A percentile compares a stretch with the other conserved stretches of the same genome.
These are phyloP conservation scores for Margaritispora aquatica DNA, from an alignment of 495 filamentous ascomycete genomes.

Conservation along the genomic window DNA sequence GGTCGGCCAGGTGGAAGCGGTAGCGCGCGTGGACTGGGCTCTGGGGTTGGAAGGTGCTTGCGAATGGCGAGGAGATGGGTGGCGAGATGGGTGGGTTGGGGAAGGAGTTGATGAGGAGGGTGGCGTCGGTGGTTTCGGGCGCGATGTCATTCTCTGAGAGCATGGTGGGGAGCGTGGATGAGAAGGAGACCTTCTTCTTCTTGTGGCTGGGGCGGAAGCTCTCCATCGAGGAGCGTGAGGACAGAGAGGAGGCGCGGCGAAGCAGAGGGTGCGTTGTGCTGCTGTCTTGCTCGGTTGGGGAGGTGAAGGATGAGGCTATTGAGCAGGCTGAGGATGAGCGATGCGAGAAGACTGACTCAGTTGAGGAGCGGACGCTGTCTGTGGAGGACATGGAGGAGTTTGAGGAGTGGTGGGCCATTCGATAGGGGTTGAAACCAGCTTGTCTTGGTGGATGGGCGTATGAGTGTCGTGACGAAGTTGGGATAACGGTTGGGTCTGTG, in stretches of 20 bases:
- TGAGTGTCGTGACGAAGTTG: constrained; percentile 22
- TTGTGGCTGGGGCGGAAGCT: not conserved
- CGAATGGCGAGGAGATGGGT: constrained; percentile 1
- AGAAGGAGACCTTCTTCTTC: constrained; percentile 51
- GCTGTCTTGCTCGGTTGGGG: constrained; percentile 12
- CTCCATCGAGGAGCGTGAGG: constrained; percentile 3
- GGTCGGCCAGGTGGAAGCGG: constrained; percentile 32
- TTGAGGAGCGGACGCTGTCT: constrained; percentile 37
- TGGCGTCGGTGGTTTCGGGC: constrained; percentile 30
- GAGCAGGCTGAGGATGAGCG: constrained; percentile 33
- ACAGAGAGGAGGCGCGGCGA: constrained; percentile 22
- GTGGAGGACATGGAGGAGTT: constrained; percentile 29
- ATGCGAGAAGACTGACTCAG: constrained; percentile 36
- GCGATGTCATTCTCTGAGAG: constrained; percentile 41
- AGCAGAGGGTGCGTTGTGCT: not conserved
- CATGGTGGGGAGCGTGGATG: constrained; percentile 36
- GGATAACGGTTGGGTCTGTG: constrained; percentile 30
- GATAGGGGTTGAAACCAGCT: not conserved
- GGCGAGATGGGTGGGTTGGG: not conserved
- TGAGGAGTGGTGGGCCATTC: constrained; percentile 25
- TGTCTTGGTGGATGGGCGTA: not conserved
- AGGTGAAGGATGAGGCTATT: constrained; percentile 31
- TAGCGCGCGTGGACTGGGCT: constrained; percentile 25
- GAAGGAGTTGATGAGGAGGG: constrained; percentile 3
- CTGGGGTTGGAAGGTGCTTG: too few relatives aligned